Conservation (phyloP, 1,284 basidiomycete species). For the Ganoderma multipileum region DNA sequence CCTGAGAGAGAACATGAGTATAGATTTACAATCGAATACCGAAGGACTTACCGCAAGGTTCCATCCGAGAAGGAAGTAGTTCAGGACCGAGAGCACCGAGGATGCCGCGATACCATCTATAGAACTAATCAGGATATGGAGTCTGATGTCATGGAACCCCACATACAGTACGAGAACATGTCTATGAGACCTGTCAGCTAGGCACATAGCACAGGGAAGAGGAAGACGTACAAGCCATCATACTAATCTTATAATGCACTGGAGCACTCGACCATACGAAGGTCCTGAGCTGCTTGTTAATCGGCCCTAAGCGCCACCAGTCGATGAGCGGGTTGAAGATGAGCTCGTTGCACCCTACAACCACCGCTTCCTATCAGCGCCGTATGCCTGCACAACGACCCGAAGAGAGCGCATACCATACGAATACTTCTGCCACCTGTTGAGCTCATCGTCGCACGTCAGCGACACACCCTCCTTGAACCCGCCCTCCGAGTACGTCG, state of each 20-base stretch:
- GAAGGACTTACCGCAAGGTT: constrained; percentile 49
- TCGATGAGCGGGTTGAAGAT: constrained; percentile 78
- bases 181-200: constrained; percentile 48
- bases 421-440: constrained; percentile 88
- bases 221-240: constrained; percentile 74
- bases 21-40: neutral
- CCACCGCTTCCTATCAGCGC: neutral
- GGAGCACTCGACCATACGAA: constrained; percentile 83
- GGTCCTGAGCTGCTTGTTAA: constrained; percentile 76
- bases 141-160: neutral
- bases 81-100: constrained; percentile 68
- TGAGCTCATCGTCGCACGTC: constrained; percentile 80
- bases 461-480: constrained; percentile 92
- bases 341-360: constrained; percentile 67
- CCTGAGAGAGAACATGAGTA: constrained; percentile 9
- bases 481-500: constrained; percentile 79
- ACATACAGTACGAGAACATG: constrained; percentile 85
- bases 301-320: constrained; percentile 79
- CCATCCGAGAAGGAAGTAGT: constrained; percentile 77
- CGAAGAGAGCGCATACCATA: constrained; percentile 60
- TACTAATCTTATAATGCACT: constrained; percentile 83
- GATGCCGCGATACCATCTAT: constrained; percentile 78
- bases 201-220: constrained; percentile 14
- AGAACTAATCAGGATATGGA: neutral
- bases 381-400: neutral